Evolutionary conservation across 768 basidiomycete genomes (phyloP).

Genomic region (Pisolithus marmoratus): DNA sequence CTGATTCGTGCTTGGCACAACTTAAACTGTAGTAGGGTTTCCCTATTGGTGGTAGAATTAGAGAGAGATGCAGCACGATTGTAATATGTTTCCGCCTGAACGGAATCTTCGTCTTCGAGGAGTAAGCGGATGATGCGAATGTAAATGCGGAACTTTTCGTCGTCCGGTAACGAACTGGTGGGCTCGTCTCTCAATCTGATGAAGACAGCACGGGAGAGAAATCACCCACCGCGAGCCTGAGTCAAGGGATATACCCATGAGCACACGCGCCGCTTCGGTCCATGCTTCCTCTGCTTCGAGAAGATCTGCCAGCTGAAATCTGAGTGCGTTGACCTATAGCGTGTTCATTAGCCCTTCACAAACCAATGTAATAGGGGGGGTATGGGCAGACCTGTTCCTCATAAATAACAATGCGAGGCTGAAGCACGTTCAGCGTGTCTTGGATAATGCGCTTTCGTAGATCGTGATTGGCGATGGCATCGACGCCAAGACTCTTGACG

Average conservation of each 20-base stretch:
- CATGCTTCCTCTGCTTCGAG: slow-evolving; percentile 89
- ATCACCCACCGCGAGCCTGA: slow-evolving; percentile 70
- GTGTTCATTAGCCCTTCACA: slow-evolving; percentile 6
- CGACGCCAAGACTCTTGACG: slow-evolving; percentile 60
- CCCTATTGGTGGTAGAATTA: slow-evolving; percentile 72
- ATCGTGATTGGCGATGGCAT: slow-evolving; percentile 47
- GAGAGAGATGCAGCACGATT: slow-evolving; percentile 91
- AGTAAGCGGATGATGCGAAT: slow-evolving; percentile 91
- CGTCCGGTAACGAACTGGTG: slow-evolving; percentile 59
- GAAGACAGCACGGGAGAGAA: not conserved
- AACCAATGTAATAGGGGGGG: not conserved
- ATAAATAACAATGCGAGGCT: slow-evolving; percentile 82
- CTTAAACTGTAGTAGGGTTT: slow-evolving; percentile 80
- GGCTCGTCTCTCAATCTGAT: not conserved
- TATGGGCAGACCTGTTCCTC: slow-evolving; percentile 79
- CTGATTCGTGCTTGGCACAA: slow-evolving; percentile 92
- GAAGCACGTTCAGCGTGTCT: slow-evolving; percentile 62
- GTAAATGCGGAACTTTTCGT: slow-evolving; percentile 85
- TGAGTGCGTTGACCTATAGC: slow-evolving; percentile 67
- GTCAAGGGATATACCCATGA: slow-evolving; percentile 91
- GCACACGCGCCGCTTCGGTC: slow-evolving; percentile 85
- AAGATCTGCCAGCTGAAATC: slow-evolving; percentile 88
- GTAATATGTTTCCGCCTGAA: slow-evolving; percentile 97
- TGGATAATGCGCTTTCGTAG: slow-evolving; percentile 69
- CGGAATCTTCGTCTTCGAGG: slow-evolving; percentile 93